Evolutionary conservation across 805 yeast species (phyloP).

Genomic region (Sugiyamaella americana): DNA sequence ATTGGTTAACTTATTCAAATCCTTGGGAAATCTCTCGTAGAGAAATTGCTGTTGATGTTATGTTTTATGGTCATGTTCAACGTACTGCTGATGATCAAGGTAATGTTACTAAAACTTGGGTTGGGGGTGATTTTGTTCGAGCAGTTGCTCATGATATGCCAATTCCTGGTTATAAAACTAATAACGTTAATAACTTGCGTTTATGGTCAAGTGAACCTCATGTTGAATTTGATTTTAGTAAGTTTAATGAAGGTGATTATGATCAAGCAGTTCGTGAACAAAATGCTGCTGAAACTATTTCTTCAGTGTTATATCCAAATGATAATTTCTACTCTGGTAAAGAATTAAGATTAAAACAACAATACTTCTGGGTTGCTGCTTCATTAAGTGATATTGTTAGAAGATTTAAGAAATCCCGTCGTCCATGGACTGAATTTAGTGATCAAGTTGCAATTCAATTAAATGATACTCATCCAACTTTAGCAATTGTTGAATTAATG

Average conservation of each 20-base stretch:
- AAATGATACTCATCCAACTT: constrained; percentile 91
- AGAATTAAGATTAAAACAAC: constrained; percentile 88
- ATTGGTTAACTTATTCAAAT: constrained; percentile 82
- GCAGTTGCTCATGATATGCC: constrained; percentile 92
- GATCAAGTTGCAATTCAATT: constrained; percentile 87
- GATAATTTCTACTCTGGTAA: constrained; percentile 90
- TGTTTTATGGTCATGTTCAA: constrained; percentile 77
- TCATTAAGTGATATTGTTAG: constrained; percentile 86
- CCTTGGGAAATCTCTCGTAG: constrained; percentile 91
- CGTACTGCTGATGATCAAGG: constrained; percentile 49
- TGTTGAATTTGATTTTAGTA: constrained; percentile 82
- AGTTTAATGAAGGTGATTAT: constrained; percentile 89
- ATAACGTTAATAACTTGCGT: constrained; percentile 80
- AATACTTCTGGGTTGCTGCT: constrained; percentile 95
- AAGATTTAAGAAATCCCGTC: constrained; percentile 72
- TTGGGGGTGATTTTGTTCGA: constrained; percentile 80
- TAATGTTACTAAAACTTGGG: constrained; percentile 60
- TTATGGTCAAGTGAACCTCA: constrained; percentile 89
- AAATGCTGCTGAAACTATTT: constrained; percentile 85
- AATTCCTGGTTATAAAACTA: constrained; percentile 75
- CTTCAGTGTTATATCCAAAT: constrained; percentile 89
- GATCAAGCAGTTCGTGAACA: constrained; percentile 75
- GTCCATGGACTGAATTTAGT: constrained; percentile 77
- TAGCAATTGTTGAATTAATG: constrained; percentile 85
- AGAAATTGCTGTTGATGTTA: constrained; percentile 84